Evolutionary conservation across 2,329 filamentous ascomycete genomes (phyloP).

Genomic region (Penicillium digitatum): DNA sequence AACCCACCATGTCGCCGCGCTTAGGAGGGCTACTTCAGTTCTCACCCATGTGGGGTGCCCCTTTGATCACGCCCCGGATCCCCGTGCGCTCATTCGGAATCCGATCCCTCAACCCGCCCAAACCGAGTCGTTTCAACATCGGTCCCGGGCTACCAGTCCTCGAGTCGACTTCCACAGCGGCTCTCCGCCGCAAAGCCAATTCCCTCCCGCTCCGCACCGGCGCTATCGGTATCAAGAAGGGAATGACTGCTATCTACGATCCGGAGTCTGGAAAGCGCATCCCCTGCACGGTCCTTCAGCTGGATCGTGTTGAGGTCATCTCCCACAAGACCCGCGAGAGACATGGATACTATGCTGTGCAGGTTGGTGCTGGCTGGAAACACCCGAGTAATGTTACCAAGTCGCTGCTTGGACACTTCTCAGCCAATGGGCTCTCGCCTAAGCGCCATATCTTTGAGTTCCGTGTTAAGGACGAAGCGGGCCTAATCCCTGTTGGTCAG

Average conservation of each 20-base stretch:
- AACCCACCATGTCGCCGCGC: conserved; percentile 34
- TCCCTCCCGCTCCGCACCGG: conserved; percentile 68
- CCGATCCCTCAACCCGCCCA: conserved; percentile 55
- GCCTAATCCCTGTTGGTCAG: conserved; percentile 71
- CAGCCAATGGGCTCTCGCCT: conserved; percentile 72
- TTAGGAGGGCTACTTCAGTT: conserved; percentile 31
- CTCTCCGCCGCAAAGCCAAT: conserved; percentile 55
- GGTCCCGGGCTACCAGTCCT: conserved; percentile 51
- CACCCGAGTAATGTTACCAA: conserved; percentile 72
- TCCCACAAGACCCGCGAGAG: conserved; percentile 74
- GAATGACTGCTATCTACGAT: conserved; percentile 90
- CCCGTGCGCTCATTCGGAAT: conserved; percentile 49
- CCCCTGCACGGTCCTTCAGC: conserved; percentile 86
- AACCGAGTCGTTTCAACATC: conserved; percentile 52
- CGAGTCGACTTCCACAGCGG: conserved; percentile 54
- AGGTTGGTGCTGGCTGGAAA: conserved; percentile 75
- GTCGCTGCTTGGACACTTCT: conserved; percentile 83
- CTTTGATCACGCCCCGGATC: conserved; percentile 22
- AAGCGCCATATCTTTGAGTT: conserved; percentile 86
- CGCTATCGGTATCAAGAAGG: conserved; percentile 82
- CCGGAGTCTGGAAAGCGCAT: conserved; percentile 69
- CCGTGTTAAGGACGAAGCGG: conserved; percentile 68
- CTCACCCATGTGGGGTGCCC: conserved; percentile 19
- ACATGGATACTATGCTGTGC: conserved; percentile 92
- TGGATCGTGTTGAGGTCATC: conserved; percentile 87